Percentiles rank a stretch among this genome's conserved stretches.
phyloP scores from a whole-genome alignment of 2,329 filamentous ascomycete genomes.

The Hymenoscyphus scutula region DNA sequence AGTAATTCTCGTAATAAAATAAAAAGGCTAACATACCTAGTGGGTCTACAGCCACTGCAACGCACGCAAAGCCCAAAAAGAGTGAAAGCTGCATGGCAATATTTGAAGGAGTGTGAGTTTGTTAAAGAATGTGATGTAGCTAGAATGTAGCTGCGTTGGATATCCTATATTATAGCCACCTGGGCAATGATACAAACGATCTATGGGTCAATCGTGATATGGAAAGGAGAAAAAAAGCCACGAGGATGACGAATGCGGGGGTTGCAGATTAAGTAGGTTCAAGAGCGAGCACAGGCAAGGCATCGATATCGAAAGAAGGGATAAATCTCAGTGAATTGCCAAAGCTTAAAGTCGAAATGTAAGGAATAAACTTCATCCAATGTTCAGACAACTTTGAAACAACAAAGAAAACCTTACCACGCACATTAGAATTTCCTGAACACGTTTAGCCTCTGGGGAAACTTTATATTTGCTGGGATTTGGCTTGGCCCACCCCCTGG shows the following conservation, averaged over 20 bases:
- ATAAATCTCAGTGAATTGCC: neutral
- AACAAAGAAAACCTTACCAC: neutral
- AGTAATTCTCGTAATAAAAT: neutral
- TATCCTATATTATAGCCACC: neutral
- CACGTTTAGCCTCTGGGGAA: neutral
- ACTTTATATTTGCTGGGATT: neutral
- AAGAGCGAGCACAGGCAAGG: neutral
- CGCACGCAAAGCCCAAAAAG: neutral
- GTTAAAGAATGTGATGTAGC: neutral
- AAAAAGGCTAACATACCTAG: neutral
- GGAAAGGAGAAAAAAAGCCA: neutral
- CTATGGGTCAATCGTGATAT: neutral
- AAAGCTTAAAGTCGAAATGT: neutral
- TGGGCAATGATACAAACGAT: neutral
- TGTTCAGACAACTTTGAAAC: slow-evolving; percentile 3
- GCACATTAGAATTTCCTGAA: neutral
- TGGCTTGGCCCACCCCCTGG: neutral
- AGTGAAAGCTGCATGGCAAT: neutral
- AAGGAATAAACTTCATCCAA: neutral
- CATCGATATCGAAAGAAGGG: neutral
- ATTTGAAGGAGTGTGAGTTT: neutral
- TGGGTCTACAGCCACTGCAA: neutral
- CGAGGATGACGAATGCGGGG: neutral
- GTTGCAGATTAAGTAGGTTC: neutral
- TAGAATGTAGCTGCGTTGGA: neutral